Evolutionary conservation across 2,329 filamentous ascomycete genomes (phyloP).

Genomic region (Sclerotinia sclerotiorum): DNA sequence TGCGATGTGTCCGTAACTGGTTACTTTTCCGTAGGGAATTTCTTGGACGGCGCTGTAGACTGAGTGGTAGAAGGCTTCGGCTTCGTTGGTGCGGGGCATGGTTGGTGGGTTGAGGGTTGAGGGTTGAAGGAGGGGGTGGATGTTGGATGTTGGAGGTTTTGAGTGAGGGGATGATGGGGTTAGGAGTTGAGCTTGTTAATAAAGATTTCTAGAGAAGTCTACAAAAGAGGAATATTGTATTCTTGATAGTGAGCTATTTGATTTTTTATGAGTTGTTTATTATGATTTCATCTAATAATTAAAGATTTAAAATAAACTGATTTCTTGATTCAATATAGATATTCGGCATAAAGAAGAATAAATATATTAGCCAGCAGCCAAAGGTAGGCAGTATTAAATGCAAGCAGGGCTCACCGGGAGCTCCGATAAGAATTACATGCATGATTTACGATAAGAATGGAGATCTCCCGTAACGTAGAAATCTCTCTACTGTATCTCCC

Average conservation of each 20-base stretch:
- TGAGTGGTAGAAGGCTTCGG: conserved; percentile 68
- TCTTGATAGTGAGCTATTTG: not conserved
- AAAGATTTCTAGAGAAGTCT: not conserved
- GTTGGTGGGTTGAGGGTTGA: conserved; percentile 15
- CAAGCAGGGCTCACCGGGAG: not conserved
- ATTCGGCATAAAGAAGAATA: too few species aligned
- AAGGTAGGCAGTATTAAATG: too few species aligned
- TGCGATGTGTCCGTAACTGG: conserved; percentile 82
- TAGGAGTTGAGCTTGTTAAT: not conserved
- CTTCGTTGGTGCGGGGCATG: conserved; percentile 72
- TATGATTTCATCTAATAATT: not conserved
- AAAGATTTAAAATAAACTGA: too few species aligned
- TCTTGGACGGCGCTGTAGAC: conserved; percentile 85
- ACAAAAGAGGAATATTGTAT: too few species aligned
- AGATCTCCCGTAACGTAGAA: too few species aligned
- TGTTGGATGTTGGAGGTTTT: not conserved
- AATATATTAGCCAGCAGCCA: too few species aligned
- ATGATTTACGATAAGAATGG: not conserved
- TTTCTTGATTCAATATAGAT: too few species aligned
- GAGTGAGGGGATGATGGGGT: not conserved
- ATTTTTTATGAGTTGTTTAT: not conserved
- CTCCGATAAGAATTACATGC: not conserved
- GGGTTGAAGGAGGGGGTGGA: not conserved
- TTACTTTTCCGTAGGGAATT: conserved; percentile 80
- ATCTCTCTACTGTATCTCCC: too few species aligned